Evolutionary conservation across 306 rosid species (phyloP), one percentile per base, ranked within the genome.

Genomic region (Fagus sylvatica): DNA sequence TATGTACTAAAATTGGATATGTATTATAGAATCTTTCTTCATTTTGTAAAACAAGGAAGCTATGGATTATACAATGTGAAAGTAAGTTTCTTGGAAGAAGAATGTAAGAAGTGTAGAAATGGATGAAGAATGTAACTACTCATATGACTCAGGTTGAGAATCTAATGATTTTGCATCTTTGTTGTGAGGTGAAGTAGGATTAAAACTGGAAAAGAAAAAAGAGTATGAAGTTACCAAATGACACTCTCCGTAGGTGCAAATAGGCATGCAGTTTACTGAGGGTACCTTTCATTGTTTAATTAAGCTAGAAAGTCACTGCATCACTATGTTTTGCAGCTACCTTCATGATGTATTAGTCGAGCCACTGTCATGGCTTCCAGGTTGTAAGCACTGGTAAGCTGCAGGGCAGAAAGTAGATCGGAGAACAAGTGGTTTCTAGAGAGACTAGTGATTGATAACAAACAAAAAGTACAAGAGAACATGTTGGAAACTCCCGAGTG

Each of bases 311-410:
- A 22, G 28, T 22, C 28, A 22, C 28, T 22, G 28, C 28, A 22
- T 22, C 28, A 22, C 28, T 22, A 22, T 59, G 48, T 12, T 74
- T 80, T 84, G 83, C 90, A 94, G 98, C 59, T 92, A 71, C 98
- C 98, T 15, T 69, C 89, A 56, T 71, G 80, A 2, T 90, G 97
- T 82, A 79, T 94, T 59, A 78, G 87, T 40, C 91, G 89, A 75
- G 98, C 92, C 64, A 82, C 84, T 55, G 41, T 71, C 53, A 94
- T 94, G 97, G 97, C 97, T 79, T 81, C 90, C 61, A 85, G 85
- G 83, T 72, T 92, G 69, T 97, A 94, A 82, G 89, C 79, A 53
- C 48, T 84, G 17, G 91, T 87, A 73, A 84, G 28, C 28, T 22
- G 28, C 28, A 22, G 28, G 28, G 28, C 28, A 22, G 28, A 22